Conservation (phyloP, 2,329 filamentous ascomycete genomes). For the Eutypella sp. region DNA sequence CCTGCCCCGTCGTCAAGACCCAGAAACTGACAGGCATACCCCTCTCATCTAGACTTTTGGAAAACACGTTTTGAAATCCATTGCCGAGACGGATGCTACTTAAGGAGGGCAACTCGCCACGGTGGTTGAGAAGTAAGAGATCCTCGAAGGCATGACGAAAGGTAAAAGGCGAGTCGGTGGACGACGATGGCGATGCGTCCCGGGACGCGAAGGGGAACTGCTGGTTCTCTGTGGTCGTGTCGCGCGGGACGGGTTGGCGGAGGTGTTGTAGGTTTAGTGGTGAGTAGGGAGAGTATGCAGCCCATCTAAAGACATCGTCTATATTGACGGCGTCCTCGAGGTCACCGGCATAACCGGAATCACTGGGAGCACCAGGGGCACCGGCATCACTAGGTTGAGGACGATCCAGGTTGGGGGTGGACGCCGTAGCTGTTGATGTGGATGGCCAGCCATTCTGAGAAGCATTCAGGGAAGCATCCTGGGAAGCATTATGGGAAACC, state of each 20-base stretch:
- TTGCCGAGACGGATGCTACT: slow-evolving; percentile 13
- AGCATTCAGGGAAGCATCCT: too few species aligned
- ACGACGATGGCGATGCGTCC: slow-evolving; percentile 3
- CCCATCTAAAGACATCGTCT: slow-evolving; percentile 30
- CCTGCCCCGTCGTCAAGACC: slow-evolving; percentile 32
- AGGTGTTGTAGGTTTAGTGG: slow-evolving; percentile 40
- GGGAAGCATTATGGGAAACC: too few species aligned
- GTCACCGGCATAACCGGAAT: not conserved
- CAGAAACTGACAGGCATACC: slow-evolving; percentile 39
- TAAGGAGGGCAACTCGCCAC: slow-evolving; percentile 37
- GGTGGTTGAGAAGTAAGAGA: slow-evolving; percentile 43
- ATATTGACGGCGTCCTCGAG: not conserved
- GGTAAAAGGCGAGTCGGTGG: slow-evolving; percentile 31
- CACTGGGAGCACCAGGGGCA: too few species aligned
- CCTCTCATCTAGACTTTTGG: not conserved
- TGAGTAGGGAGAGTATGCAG: slow-evolving; percentile 37
- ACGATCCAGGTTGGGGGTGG: not conserved
- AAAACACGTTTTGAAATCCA: slow-evolving; percentile 4
- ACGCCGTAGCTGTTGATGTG: not conserved
- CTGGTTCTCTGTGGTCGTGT: slow-evolving; percentile 28
- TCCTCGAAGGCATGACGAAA: slow-evolving; percentile 57
- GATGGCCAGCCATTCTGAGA: not conserved
- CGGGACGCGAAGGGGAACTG: not conserved
- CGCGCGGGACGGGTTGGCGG: slow-evolving; percentile 42
- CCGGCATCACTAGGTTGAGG: too few species aligned